These are phyloP conservation scores for Persicaria maculosa DNA, from an alignment of 148 eudicot genomes.

Conservation along the genomic window DNA sequence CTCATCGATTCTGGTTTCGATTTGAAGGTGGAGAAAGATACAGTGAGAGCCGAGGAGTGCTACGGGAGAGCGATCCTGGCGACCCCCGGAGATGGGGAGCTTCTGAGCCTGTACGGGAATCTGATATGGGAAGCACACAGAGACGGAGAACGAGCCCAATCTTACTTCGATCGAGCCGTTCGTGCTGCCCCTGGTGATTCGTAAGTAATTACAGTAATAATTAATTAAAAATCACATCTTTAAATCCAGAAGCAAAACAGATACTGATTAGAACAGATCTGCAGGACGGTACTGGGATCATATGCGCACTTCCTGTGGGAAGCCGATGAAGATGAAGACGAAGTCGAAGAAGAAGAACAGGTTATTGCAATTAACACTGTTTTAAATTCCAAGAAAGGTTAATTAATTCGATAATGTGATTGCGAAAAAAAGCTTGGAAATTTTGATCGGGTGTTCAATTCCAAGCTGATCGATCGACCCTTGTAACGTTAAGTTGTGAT, in stretches of 20 bases:
- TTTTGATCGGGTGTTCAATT: too few relatives aligned
- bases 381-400: too few relatives aligned
- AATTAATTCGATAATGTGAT: too few relatives aligned
- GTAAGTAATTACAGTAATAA: conserved; percentile 21
- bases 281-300: conserved; percentile 58
- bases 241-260: neutral
- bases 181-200: conserved; percentile 56
- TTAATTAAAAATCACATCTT: neutral
- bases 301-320: conserved; percentile 83
- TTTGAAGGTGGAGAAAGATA: conserved; percentile 52
- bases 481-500: too few relatives aligned
- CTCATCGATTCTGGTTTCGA: neutral
- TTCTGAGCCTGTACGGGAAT: conserved; percentile 53
- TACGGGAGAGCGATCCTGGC: conserved; percentile 80
- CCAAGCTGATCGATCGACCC: too few relatives aligned
- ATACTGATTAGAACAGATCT: neutral
- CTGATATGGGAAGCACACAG: conserved; percentile 66
- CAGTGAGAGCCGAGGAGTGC: conserved; percentile 62
- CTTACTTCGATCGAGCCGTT: conserved; percentile 67
- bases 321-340: conserved; percentile 52
- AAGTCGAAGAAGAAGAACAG: conserved; percentile 46
- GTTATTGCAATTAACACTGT: neutral
- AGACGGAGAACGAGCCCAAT: conserved; percentile 49
- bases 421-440: too few relatives aligned
- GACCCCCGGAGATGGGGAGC: conserved; percentile 64